Evolutionary conservation across 768 basidiomycete species (phyloP).

Genomic region (Boletus coccyginus): DNA sequence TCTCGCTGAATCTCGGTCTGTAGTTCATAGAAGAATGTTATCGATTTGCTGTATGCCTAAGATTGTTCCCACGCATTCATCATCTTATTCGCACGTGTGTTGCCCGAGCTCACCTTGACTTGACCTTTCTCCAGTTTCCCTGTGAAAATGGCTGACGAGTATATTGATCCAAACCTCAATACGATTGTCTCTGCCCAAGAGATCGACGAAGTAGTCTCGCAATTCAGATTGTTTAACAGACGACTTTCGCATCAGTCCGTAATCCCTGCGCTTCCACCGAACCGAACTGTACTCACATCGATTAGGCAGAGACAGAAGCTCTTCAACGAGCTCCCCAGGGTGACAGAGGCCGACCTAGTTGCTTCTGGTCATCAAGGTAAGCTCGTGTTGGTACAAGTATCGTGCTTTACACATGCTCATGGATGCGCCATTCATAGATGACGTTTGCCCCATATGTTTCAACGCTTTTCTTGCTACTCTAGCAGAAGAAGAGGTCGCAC

Average conservation of each 20-base stretch:
- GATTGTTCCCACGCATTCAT: conserved; percentile 28
- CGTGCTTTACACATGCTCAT: background rate
- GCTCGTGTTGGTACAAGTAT: background rate
- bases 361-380: conserved; percentile 48
- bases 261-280: background rate
- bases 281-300: conserved; percentile 6
- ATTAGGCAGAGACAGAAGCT: conserved; percentile 38
- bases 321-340: conserved; percentile 44
- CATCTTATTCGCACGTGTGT: conserved; percentile 2
- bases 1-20: conserved; percentile 31
- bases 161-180: conserved; percentile 5
- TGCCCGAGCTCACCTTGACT: background rate
- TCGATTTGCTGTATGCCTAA: conserved; percentile 18
- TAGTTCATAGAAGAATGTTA: conserved; percentile 23
- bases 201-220: conserved; percentile 30
- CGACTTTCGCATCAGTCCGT: conserved; percentile 29
- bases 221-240: conserved; percentile 27
- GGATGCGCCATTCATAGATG: conserved; percentile 42
- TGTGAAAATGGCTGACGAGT: conserved; percentile 23
- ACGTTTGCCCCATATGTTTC: conserved; percentile 73
- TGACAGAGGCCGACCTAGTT: conserved; percentile 49
- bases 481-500: conserved; percentile 71
- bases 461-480: conserved; percentile 64
- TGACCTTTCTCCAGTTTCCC: background rate
- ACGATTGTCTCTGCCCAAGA: conserved; percentile 23